Evolutionary conservation across 257 asterid species (phyloP).

Genomic region (Petunia axillaris): DNA sequence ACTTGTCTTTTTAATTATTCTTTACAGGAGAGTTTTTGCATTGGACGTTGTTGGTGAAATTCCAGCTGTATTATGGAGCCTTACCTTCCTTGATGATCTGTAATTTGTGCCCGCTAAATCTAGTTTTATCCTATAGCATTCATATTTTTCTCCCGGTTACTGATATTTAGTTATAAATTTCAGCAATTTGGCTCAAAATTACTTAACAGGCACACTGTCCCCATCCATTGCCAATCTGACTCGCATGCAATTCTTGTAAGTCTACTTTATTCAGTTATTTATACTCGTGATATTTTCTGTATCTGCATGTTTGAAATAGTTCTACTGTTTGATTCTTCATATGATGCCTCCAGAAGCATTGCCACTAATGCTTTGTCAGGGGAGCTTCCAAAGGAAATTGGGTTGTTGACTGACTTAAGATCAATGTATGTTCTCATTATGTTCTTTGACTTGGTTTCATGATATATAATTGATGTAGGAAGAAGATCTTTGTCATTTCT

Average conservation of each 20-base stretch:
- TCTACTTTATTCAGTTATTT: constrained; percentile 10
- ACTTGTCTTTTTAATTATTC: neutral
- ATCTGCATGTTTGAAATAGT: neutral
- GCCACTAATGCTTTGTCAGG: constrained; percentile 71
- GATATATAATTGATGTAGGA: neutral
- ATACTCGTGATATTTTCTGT: neutral
- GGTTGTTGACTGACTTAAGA: constrained; percentile 57
- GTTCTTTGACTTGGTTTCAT: neutral
- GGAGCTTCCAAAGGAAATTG: constrained; percentile 70
- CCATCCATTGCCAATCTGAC: constrained; percentile 57
- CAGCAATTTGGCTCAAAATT: constrained; percentile 66
- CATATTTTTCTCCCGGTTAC: neutral
- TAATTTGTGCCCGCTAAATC: constrained; percentile 24
- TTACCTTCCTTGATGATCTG: constrained; percentile 53
- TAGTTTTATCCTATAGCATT: neutral
- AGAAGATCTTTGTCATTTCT: neutral
- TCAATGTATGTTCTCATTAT: constrained; percentile 43
- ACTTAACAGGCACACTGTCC: constrained; percentile 63
- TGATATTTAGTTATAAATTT: constrained; percentile 20
- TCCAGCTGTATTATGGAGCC: constrained; percentile 65
- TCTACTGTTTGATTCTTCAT: neutral
- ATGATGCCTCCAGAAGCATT: constrained; percentile 43
- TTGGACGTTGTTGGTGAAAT: constrained; percentile 45
- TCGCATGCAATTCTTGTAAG: constrained; percentile 73
- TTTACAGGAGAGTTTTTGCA: constrained; percentile 53